Evolutionary conservation across 2,329 filamentous ascomycete species (phyloP).

Genomic region (Mycosphaerelloides madeirae): DNA sequence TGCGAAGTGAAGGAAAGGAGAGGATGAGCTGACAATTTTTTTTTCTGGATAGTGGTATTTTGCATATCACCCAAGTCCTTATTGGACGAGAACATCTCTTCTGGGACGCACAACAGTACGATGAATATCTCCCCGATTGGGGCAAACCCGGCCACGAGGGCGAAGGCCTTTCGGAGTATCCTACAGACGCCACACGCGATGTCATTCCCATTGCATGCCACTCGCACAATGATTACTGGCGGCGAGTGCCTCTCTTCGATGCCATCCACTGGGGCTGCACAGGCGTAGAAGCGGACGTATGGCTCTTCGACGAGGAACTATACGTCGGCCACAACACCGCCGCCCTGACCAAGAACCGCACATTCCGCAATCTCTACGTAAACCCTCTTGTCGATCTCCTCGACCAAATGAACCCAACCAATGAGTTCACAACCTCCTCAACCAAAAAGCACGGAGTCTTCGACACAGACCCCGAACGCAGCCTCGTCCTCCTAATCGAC

Average conservation of each 20-base stretch:
- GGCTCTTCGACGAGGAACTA: conserved; percentile 53
- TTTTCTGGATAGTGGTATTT: conserved; percentile 37
- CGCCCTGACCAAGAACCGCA: conserved; percentile 52
- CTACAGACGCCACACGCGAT: conserved; percentile 37
- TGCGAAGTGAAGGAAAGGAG: not conserved
- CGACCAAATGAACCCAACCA: conserved; percentile 48
- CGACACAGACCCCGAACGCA: conserved; percentile 35
- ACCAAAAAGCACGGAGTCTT: conserved; percentile 49
- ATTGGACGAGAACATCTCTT: conserved; percentile 35
- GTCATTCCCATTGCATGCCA: conserved; percentile 55
- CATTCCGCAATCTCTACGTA: conserved; percentile 60
- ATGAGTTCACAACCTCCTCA: conserved; percentile 42
- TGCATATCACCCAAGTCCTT: conserved; percentile 40
- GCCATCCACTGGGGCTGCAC: conserved; percentile 56
- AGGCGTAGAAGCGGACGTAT: conserved; percentile 65
- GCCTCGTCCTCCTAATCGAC: conserved; percentile 62
- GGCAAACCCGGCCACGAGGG: conserved; percentile 35
- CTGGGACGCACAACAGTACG: conserved; percentile 31
- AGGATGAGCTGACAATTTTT: conserved; percentile 10
- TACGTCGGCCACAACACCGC: conserved; percentile 60
- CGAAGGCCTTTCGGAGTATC: conserved; percentile 33
- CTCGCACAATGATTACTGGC: conserved; percentile 68
- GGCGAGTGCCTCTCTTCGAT: conserved; percentile 56
- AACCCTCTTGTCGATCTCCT: conserved; percentile 59
- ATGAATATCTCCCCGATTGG: conserved; percentile 39